phyloP scores from a whole-genome alignment of 2,329 filamentous ascomycete genomes.

The Fusarium haematococcum region DNA sequence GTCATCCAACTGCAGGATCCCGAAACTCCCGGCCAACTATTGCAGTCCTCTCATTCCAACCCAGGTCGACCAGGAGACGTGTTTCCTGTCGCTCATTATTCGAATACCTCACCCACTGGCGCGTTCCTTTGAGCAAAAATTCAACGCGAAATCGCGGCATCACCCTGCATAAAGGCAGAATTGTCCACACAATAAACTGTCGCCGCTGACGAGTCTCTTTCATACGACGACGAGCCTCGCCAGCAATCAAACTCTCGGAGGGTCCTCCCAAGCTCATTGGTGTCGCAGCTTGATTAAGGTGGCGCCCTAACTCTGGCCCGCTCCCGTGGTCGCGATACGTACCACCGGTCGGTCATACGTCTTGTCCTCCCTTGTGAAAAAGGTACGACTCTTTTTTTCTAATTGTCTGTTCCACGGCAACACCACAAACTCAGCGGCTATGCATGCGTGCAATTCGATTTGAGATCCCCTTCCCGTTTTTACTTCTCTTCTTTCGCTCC shows the following conservation, averaged over 20 bases:
- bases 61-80: slow-evolving; percentile 37
- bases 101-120: slow-evolving; percentile 9
- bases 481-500: background rate
- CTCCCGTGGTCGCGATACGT: slow-evolving; percentile 41
- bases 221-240: slow-evolving; percentile 31
- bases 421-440: slow-evolving; percentile 3
- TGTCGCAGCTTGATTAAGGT: slow-evolving; percentile 39
- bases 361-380: slow-evolving; percentile 8
- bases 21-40: slow-evolving; percentile 19
- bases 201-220: slow-evolving; percentile 26
- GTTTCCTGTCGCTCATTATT: slow-evolving; percentile 27
- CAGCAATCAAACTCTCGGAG: slow-evolving; percentile 37
- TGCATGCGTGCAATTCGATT: background rate
- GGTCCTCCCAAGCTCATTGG: slow-evolving; percentile 33
- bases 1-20: slow-evolving; percentile 16
- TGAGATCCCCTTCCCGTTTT: background rate
- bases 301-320: slow-evolving; percentile 34
- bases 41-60: slow-evolving; percentile 40
- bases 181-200: slow-evolving; percentile 8
- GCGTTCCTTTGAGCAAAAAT: slow-evolving; percentile 10
- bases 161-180: slow-evolving; percentile 22
- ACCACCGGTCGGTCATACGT: slow-evolving; percentile 17
- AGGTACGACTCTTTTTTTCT: slow-evolving; percentile 27
- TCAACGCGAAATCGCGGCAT: slow-evolving; percentile 19
- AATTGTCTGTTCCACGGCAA: background rate